Evolutionary conservation across 1,139 yeast genomes (phyloP).

Genomic region (Barnettozyma hawaiiensis): DNA sequence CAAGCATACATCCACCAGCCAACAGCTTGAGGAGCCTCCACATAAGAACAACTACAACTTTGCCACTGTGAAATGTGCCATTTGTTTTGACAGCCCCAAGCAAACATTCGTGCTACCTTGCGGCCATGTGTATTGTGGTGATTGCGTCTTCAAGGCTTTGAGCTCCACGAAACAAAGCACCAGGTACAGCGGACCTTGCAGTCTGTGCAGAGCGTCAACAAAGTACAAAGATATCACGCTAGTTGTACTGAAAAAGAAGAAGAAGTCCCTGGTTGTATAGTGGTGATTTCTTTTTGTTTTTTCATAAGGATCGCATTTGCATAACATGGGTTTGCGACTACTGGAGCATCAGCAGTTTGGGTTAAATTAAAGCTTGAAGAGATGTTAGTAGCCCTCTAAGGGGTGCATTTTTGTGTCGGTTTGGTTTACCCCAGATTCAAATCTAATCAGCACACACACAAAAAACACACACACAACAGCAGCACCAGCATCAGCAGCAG

Average conservation of each 20-base stretch:
- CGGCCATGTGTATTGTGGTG: conserved; percentile 50
- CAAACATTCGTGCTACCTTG: conserved; percentile 44
- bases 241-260: conserved; percentile 29
- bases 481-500: no score
- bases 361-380: no score
- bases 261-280: conserved; percentile 10
- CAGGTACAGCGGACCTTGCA: conserved; percentile 38
- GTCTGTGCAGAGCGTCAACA: conserved; percentile 42
- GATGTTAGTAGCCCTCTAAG: neutral
- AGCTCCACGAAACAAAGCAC: conserved; percentile 36
- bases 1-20: conserved; percentile 20
- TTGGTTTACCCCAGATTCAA: no score
- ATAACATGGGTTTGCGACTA: neutral
- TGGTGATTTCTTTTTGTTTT: no score
- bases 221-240: conserved; percentile 30
- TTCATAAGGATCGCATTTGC: no score
- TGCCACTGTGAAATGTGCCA: conserved; percentile 40
- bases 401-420: neutral
- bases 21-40: conserved; percentile 28
- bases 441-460: no score
- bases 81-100: conserved; percentile 48
- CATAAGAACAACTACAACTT: conserved; percentile 25
- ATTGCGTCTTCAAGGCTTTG: conserved; percentile 45
- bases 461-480: no score
- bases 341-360: neutral